These are phyloP conservation scores for Xylaria sp. DNA, from an alignment of 2,329 filamentous ascomycete species.

Conservation along the genomic window DNA sequence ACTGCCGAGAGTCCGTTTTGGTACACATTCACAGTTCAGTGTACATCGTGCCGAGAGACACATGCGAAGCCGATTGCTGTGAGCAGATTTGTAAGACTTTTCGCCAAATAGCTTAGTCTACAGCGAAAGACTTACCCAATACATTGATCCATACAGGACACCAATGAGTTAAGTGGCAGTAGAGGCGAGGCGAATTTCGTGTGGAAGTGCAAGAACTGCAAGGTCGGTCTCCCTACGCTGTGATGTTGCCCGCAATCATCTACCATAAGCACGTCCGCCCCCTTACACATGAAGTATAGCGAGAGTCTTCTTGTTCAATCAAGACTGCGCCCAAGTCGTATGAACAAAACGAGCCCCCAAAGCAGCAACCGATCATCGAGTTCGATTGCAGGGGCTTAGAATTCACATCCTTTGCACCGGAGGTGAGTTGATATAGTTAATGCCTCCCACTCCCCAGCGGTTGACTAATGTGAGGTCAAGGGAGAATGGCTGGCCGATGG, in stretches of 20 bases:
- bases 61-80: conserved; percentile 86
- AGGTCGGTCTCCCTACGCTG: conserved; percentile 57
- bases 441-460: neutral
- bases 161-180: conserved; percentile 88
- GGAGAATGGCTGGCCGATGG: conserved; percentile 91
- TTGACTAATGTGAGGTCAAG: conserved; percentile 45
- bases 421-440: conserved; percentile 60
- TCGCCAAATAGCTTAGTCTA: neutral
- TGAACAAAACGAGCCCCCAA: conserved; percentile 70
- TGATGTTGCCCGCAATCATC: neutral
- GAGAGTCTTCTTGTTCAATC: conserved; percentile 85
- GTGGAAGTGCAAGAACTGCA: conserved; percentile 99
- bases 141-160: conserved; percentile 61
- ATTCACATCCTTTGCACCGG: conserved; percentile 86
- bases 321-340: conserved; percentile 74
- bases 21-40: conserved; percentile 98
- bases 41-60: conserved; percentile 92
- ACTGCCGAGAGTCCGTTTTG: conserved; percentile 82
- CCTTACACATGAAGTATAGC: conserved; percentile 47
- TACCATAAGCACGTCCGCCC: neutral
- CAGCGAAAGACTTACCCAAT: conserved; percentile 8
- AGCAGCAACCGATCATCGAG: conserved; percentile 77
- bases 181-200: conserved; percentile 98
- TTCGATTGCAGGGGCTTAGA: conserved; percentile 95
- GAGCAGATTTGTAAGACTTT: conserved; percentile 78